Evolutionary conservation across 2,329 filamentous ascomycete species (phyloP).

Genomic region (Fusarium annulatum): DNA sequence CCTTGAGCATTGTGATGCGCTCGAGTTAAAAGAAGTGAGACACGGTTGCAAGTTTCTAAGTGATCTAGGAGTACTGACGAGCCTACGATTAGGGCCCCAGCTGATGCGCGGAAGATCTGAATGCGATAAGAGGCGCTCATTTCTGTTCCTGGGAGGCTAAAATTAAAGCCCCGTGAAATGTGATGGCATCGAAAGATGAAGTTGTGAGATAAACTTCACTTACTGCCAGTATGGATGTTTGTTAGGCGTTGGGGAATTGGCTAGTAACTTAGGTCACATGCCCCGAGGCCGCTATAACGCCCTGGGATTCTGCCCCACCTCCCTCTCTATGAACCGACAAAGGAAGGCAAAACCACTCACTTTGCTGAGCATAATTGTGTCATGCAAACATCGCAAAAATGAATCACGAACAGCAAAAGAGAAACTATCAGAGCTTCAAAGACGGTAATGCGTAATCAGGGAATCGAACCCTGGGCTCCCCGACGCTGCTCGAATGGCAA

Average conservation of each 20-base stretch:
- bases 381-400: background rate
- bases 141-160: fast-evolving
- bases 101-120: background rate
- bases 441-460: background rate
- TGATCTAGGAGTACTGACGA: background rate
- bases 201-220: too few relatives aligned
- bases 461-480: background rate
- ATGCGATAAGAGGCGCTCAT: background rate
- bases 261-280: background rate
- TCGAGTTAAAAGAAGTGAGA: too few relatives aligned
- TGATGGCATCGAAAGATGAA: background rate
- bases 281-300: background rate
- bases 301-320: background rate
- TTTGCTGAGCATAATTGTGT: background rate
- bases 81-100: background rate
- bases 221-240: background rate
- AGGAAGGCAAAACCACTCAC: background rate
- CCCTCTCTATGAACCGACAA: background rate
- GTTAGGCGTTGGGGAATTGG: background rate
- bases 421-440: fast-evolving
- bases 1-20: too few relatives aligned
- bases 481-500: background rate
- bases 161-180: background rate
- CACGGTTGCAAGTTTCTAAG: too few relatives aligned
- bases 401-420: fast-evolving